Evolutionary conservation across 2,329 filamentous ascomycete genomes (phyloP), one percentile per base, ranked within the genome.

Genomic region (Anthostomella pinea): DNA sequence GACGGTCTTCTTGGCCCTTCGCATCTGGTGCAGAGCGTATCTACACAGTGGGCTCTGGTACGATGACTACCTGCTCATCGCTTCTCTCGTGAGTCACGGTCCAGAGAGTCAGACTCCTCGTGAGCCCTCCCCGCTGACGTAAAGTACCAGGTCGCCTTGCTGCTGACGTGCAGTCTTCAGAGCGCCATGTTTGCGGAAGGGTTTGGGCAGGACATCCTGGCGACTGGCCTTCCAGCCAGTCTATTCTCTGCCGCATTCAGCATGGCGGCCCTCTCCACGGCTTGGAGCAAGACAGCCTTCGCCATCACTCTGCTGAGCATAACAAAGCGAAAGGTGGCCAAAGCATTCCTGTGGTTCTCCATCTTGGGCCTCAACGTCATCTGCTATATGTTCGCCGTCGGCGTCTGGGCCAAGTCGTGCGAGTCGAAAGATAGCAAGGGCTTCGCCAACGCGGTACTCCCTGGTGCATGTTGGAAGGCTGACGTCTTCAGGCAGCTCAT

Each of bases 261-360:
- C 21, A 21, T 8, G 20, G 25, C 25, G 8, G 14, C 25, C 9
- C 14, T 29, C 5, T 18, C 37, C 7, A 39, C 27, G 5, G 31
- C 37, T 3, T 39, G 37, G 37, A 39, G 37, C 30, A 39, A 39
- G 23, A 33, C 30, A 11, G 37, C 37, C 18, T 39, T 39, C 21
- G 37, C 37, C 18, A 25, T 35, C 10, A 34, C 37, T 6, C 26
- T 39, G 26, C 21, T 29, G 10, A 30, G 27, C 11, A 29, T 39
- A 9, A 14, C 37, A 28, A 31, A 31, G 16, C 20, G 19, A 10
- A 24, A 25, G 25, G 20, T 8, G 4, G 10, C 11, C 10, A 30
- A 26, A 15, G 15, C 16, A 11, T 24, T 33, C n/a, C 23, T 39
- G 15, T 34, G 31, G 24, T 8, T 16, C 13, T 23, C 30, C 5